Evolutionary conservation across 768 basidiomycete genomes (phyloP), one percentile per base, ranked within the genome.

Genomic region (Lentinula raphanica): DNA sequence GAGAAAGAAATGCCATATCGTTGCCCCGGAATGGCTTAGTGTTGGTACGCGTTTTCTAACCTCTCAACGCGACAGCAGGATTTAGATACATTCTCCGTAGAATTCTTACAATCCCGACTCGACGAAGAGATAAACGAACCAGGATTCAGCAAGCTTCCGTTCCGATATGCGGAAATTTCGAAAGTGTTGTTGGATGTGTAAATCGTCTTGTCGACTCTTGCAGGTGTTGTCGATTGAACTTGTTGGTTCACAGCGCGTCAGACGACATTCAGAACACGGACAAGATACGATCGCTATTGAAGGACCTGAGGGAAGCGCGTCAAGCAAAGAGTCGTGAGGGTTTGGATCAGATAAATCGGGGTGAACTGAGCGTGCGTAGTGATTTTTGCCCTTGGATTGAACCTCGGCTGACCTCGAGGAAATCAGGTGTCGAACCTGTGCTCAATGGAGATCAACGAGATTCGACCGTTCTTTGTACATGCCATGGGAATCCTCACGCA

Each of bases 131-230:
- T 87, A 13, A 80, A 82, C 11, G 74, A 84, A 11, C 76, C 82
- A 6, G 83, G 78, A 8, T 97, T 98, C 72, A 90, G 86, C 63
- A 77, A 79, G 62, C 73, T 96, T 23, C 95, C 94, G 1, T 91
- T 94, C 64, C 86, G 91, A 29, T 98, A 90, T 68, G 80, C 92
- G 29, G 97, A 98, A 72, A 84, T 93, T 11, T 84, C 93, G 13
- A 96, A 96, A 68, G 84, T 97, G 17, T 75, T 99, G 35, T 77
- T 99, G n/a, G 95, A 99, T 65, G 83, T 88, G 97, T 97, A 66
- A 64, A 91, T 72, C 25, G 25, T 28, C 40, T 35, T 58, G 4
- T 23, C 28, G 55, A 12, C 25, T n/a, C 39, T 17, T n/a, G n/a
- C n/a, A n/a, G n/a, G 31, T 21, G 6, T 19, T 17, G 42, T 36